Base-by-base conservation (phyloP, 2,329 filamentous ascomycete genomes). In the Fusarium subglutinans region DNA sequence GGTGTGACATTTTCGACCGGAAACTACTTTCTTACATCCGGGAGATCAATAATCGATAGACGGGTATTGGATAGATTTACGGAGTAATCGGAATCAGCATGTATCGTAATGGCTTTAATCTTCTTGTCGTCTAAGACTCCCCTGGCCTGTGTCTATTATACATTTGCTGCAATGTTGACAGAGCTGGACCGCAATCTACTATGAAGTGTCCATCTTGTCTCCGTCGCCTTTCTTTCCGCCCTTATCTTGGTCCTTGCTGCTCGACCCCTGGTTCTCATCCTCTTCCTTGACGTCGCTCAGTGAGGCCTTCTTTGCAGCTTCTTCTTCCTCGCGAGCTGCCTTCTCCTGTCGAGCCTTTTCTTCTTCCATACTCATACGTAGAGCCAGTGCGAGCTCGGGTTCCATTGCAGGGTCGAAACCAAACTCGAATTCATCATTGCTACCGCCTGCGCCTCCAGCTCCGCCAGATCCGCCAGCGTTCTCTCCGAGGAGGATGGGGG, bases 291-390 rank as follows among this genome's bases (percentile, higher is more conserved):
- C 94, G 53, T 91, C 91, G 79, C 95, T 94, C 76, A 98, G 87
- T 51, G 91, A 90, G 48, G 90, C 90, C 86, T 95, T 96, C 76
- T 90, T 90, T 61, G 93, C 89, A 48, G 90, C 89, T 76, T 91
- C 89, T 76, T 94, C 92, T 77, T 94, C 92, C 73, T 94, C 90
- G 78, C 91, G 91, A 77, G 92, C 94, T 80, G 93, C 91, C 84
- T 94, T 94, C 82, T 98, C 95, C 84, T 97, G 92, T 79, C 96
- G 88, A 70, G 95, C 95, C 86, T 97, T 97, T 84, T 99, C 96
- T 82, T 99, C 96, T 82, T 99, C 96, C 90, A 97, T 94, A 83
- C 94, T 97, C 94, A 99, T 98, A 73, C 96, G 92, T 81, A 99
- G 87, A 59, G 96, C 96, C 77, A 99, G 90, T 28, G 96, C 96